phyloP scores from a whole-genome alignment of 257 asterid genomes.

The Salvia rosmarinus region DNA sequence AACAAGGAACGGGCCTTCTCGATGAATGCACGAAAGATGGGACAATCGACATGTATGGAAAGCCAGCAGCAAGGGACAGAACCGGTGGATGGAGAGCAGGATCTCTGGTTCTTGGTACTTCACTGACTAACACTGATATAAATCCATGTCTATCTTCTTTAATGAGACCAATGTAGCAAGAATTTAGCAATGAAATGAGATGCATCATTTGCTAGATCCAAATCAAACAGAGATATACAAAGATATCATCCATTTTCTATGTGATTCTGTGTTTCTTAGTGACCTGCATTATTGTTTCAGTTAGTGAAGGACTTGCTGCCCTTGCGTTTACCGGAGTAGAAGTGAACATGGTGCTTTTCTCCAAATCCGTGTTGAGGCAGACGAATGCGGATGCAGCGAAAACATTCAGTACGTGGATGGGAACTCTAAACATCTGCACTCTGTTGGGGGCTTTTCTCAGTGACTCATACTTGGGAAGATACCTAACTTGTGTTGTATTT shows the following conservation, averaged over 20 bases:
- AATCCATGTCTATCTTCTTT: not conserved
- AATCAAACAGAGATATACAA: not conserved
- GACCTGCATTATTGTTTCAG: conserved; percentile 41
- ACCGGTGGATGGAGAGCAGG: conserved; percentile 91
- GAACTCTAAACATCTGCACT: conserved; percentile 76
- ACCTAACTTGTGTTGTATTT: conserved; percentile 70
- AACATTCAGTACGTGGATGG: conserved; percentile 79
- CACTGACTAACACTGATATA: not conserved
- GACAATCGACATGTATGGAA: conserved; percentile 53
- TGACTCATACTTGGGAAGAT: conserved; percentile 83
- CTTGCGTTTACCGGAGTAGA: conserved; percentile 82
- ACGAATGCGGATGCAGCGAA: conserved; percentile 78
- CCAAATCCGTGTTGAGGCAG: conserved; percentile 70
- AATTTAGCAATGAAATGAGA: not conserved
- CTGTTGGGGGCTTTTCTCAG: conserved; percentile 81
- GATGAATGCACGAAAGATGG: conserved; percentile 66
- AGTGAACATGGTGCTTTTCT: conserved; percentile 82
- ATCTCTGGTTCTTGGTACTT: conserved; percentile 61
- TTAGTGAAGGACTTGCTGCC: conserved; percentile 78
- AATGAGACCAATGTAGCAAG: conserved; percentile 14
- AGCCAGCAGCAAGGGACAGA: conserved; percentile 60
- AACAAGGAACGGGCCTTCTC: conserved; percentile 43
- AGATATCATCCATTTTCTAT: not conserved
- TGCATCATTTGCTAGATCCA: not conserved
- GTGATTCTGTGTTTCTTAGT: not conserved